Percentiles rank a stretch among this genome's conserved stretches.
phyloP scores from a whole-genome alignment of 2,329 filamentous ascomycete species.

The Aphanoascus verrucosus region DNA sequence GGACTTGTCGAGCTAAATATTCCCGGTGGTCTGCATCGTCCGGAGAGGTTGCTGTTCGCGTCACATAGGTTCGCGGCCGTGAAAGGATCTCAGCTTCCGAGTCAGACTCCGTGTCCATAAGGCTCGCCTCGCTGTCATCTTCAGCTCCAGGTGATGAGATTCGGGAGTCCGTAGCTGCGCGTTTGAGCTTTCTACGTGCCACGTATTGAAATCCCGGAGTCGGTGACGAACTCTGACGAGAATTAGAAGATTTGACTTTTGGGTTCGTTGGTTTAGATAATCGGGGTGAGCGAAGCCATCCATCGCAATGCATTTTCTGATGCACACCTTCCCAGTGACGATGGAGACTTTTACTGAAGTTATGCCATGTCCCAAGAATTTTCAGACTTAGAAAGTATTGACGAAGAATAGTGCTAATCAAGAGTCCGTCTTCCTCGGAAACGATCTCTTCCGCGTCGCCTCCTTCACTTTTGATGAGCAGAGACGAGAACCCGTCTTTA shows the following conservation, averaged over 20 bases:
- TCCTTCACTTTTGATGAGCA: conserved; percentile 66
- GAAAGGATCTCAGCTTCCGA: conserved; percentile 34
- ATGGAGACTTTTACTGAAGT: conserved; percentile 53
- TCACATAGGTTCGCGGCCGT: conserved; percentile 31
- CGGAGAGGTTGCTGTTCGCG: conserved; percentile 29
- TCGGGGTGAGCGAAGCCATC: conserved; percentile 2
- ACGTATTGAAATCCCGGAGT: conserved; percentile 4
- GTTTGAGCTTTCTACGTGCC: conserved; percentile 1
- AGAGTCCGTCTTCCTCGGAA: conserved; percentile 73
- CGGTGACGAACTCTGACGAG: neutral
- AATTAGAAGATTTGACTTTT: neutral
- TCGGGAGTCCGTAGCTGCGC: conserved; percentile 2
- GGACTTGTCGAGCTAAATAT: conserved; percentile 56
- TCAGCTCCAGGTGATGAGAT: neutral
- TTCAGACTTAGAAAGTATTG: conserved; percentile 87
- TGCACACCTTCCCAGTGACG: conserved; percentile 59
- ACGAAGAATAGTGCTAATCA: conserved; percentile 75
- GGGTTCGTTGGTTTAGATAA: neutral
- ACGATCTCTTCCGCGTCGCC: conserved; percentile 68
- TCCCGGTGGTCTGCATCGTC: conserved; percentile 47
- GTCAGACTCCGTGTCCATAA: conserved; percentile 31
- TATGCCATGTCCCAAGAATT: conserved; percentile 67
- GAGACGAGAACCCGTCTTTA: conserved; percentile 70
- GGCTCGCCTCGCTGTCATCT: conserved; percentile 16
- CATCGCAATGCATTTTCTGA: conserved; percentile 39